Evolutionary conservation across 768 basidiomycete genomes (phyloP).

Genomic region (Podaxis sp.): DNA sequence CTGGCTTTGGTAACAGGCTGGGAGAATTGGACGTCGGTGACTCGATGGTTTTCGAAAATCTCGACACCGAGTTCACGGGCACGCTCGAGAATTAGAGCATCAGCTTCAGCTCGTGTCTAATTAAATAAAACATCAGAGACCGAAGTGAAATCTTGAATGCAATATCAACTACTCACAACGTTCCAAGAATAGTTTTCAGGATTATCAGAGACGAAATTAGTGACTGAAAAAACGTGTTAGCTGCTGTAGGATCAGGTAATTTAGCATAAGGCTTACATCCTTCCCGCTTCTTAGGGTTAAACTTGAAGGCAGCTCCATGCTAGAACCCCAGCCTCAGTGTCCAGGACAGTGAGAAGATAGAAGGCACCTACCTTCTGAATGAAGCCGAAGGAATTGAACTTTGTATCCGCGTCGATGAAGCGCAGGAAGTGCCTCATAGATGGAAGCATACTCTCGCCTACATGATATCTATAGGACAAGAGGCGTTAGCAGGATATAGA

Average conservation of each 20-base stretch:
- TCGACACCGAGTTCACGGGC: conserved; percentile 43
- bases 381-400: conserved; percentile 33
- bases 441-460: conserved; percentile 40
- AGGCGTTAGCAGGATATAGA: not conserved
- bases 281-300: conserved; percentile 55
- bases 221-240: conserved; percentile 36
- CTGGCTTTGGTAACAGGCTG: conserved; percentile 27
- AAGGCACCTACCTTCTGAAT: conserved; percentile 27
- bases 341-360: not conserved
- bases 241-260: not conserved
- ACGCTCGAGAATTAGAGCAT: conserved; percentile 53
- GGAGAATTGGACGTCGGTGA: conserved; percentile 46
- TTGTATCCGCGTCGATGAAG: conserved; percentile 37
- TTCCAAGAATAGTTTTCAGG: conserved; percentile 55
- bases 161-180: conserved; percentile 36
- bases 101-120: conserved; percentile 53
- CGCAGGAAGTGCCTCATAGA: conserved; percentile 35
- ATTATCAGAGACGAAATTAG: conserved; percentile 53
- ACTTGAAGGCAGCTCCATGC: conserved; percentile 62
- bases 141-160: not conserved
- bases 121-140: not conserved
- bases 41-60: conserved; percentile 47
- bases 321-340: conserved; percentile 21
- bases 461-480: conserved; percentile 30
- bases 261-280: conserved; percentile 43